These are phyloP conservation scores for Phyllosticta ampelicida DNA, from an alignment of 2,329 filamentous ascomycete genomes.

Conservation along the genomic window DNA sequence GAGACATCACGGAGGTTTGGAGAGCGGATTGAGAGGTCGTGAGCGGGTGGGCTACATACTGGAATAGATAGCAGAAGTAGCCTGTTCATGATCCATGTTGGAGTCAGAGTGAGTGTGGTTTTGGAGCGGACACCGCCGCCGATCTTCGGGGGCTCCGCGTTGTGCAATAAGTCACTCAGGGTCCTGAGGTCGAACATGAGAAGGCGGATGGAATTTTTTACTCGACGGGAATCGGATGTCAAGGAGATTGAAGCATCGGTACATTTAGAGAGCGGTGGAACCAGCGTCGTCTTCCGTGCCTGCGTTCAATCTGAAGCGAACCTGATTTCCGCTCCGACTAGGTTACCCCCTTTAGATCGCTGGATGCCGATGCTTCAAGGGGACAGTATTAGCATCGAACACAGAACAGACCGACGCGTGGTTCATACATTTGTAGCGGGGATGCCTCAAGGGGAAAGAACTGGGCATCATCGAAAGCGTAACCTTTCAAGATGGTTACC, in stretches of 20 bases:
- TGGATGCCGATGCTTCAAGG: too few relatives aligned
- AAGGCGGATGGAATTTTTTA: too few relatives aligned
- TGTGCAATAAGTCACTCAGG: not conserved
- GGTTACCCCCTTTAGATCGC: too few relatives aligned
- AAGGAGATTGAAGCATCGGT: too few relatives aligned
- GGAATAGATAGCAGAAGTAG: not conserved
- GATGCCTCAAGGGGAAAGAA: not conserved
- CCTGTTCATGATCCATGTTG: not conserved
- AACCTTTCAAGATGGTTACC: not conserved
- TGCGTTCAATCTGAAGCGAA: too few relatives aligned
- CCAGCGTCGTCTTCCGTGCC: too few relatives aligned
- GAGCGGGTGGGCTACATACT: not conserved
- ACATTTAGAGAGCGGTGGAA: too few relatives aligned
- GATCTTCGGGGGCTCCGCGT: not conserved
- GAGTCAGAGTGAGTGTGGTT: not conserved
- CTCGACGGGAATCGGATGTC: too few relatives aligned
- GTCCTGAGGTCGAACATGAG: not conserved
- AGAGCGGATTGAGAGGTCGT: not conserved
- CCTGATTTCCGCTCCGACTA: too few relatives aligned
- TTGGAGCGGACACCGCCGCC: not conserved
- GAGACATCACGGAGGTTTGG: not conserved
- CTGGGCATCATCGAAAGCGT: not conserved
- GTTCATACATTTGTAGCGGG: not conserved
- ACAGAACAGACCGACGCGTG: too few relatives aligned
- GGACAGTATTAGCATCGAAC: too few relatives aligned